Evolutionary conservation across 2,329 filamentous ascomycete genomes (phyloP), one percentile per base, ranked within the genome.

Genomic region (Stachybotrys elegans): DNA sequence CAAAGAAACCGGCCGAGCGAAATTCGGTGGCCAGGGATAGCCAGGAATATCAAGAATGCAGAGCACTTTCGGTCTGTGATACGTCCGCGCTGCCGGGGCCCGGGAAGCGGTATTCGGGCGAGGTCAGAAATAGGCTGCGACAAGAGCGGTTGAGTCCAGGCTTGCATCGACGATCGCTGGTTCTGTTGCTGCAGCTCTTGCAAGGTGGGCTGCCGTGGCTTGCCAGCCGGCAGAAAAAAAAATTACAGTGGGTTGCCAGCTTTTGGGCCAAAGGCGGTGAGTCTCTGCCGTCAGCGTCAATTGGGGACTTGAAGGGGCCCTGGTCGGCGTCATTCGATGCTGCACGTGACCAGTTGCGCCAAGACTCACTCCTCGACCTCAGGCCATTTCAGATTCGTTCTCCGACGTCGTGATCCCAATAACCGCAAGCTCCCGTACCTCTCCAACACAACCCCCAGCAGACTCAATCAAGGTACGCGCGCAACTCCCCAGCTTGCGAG

Each of bases 301-400:
- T 14, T 14, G 8, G 25, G 25, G 25, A 29, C 14, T 8, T 14
- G 14, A 9, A 14, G 25, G 8, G 8, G 25, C 9, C 12, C 29
- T 25, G 32, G 29, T 37, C 27, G 17, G n/a, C 6, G 22, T 48
- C 58, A 61, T 54, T 43, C 53, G 47, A 43, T 22, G 2, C 1
- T 0, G 0, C 50, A 53, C 49, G 56, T 58, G 56, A 58, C 41
- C 20, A 29, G 7, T 29, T 25, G 22, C 13, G 46, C 45, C 48
- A 50, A 55, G 57, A n/a, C n/a, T n/a, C 57, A 51, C 46, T 54
- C 49, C 50, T 55, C 50, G 51, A 58, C 59, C 59, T 63, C 59
- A 54, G 52, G 57, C 58, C 56, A 62, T 50, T 52, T 51, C 52
- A 51, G 47, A 48, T 53, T 52, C 55, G 57, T n/a, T n/a, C n/a